Percentiles rank a stretch among this genome's conserved stretches.
These are phyloP conservation scores for Arabis alpina DNA, from an alignment of 345 rosid genomes.

Conservation along the genomic window DNA sequence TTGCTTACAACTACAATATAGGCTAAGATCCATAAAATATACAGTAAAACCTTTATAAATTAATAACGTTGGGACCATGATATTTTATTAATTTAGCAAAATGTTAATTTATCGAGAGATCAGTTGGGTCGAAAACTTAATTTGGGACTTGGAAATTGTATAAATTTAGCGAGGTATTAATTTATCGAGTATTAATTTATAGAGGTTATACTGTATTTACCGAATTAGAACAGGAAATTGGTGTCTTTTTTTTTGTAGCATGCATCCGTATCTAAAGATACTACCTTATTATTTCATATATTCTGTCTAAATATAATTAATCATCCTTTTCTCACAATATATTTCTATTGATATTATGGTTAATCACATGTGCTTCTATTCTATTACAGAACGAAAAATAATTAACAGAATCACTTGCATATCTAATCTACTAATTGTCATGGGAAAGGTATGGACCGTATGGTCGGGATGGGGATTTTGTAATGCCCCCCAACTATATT, in stretches of 20 bases:
- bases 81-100: too few species aligned
- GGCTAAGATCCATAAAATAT: too few species aligned
- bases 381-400: neutral
- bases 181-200: too few species aligned
- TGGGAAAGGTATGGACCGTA: constrained; percentile 17
- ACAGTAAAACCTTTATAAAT: too few species aligned
- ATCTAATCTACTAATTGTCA: constrained; percentile 26
- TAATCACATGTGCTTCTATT: constrained; percentile 9
- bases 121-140: too few species aligned
- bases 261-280: neutral
- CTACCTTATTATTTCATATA: neutral
- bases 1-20: too few species aligned
- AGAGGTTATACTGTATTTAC: too few species aligned
- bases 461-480: constrained; percentile 14
- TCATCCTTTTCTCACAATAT: neutral
- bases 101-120: too few species aligned
- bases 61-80: too few species aligned
- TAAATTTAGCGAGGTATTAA: too few species aligned
- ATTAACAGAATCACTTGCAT: constrained; percentile 2
- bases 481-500: constrained; percentile 32
- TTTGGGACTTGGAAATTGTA: too few species aligned
- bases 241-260: neutral
- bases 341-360: neutral
- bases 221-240: neutral
- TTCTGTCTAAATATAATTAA: neutral